Evolutionary conservation across 2,329 filamentous ascomycete genomes (phyloP), one percentile per base, ranked within the genome.

Genomic region (Lomentospora prolificans): DNA sequence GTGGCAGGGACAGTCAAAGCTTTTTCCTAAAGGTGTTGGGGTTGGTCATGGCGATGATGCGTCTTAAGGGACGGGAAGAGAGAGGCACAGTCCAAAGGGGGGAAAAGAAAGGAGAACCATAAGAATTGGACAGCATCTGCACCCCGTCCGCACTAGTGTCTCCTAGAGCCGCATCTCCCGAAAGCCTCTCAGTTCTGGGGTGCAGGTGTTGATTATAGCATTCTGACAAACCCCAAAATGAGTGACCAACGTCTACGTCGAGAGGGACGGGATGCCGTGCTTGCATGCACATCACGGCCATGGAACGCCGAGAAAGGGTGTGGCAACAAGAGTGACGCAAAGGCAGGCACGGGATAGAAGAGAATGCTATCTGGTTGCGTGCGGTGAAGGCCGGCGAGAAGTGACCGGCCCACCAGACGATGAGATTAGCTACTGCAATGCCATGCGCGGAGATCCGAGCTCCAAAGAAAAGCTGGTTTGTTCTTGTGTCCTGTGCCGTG

Each of bases 201-300:
- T 48, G 44, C 44, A 48, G 44, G 30, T 33, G 7, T 25, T 48
- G 44, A 48, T 48, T 48, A 48, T 48, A 12, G 44, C 44, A 48
- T 48, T 9, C 44, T 48, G 4, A 48, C 44, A 48, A 48, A 25
- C 17, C 44, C 1, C 17, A 48, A 48, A 14, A 12, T 33, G 30
- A 33, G 12, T 27, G 19, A 14, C 6, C 22, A 22, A 19, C 44
- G 24, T 25, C 7, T 4, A 48, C 44, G 44, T 25, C 10, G 17
- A 12, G 44, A 19, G 17, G 22, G 44, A 22, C 17, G 44, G 4
- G 44, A 19, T 48, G 44, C 44, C 22, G 44, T 14, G 30, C 19
- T 25, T 48, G 22, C 22, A 22, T 48, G 44, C 44, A 48, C 22
- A 48, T 48, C 6, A 10, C 22, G 24, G 44, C 17, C 4, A 24